Conservation (phyloP, 2,329 filamentous ascomycete genomes). For the Penicillium hesseltinei region DNA sequence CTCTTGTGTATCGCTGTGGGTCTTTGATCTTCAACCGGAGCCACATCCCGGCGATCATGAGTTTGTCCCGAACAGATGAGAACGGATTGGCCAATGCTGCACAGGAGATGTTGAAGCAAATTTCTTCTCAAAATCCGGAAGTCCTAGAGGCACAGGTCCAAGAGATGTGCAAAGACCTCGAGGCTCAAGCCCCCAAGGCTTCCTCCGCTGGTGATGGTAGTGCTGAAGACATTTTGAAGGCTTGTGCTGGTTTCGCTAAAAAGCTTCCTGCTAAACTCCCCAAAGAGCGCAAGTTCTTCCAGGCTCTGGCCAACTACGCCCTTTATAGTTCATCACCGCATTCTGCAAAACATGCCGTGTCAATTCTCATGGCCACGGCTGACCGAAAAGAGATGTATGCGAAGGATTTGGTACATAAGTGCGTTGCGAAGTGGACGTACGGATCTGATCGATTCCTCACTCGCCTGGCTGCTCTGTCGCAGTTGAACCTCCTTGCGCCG, state of each 20-base stretch:
- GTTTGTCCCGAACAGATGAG: conserved; percentile 79
- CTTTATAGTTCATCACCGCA: conserved; percentile 76
- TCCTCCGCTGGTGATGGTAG: conserved; percentile 66
- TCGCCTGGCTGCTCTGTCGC: conserved; percentile 50
- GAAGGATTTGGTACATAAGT: conserved; percentile 75
- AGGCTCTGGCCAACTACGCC: conserved; percentile 79
- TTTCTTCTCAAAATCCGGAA: conserved; percentile 83
- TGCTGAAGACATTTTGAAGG: conserved; percentile 88
- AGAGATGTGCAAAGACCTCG: conserved; percentile 82
- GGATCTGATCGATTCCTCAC: conserved; percentile 71
- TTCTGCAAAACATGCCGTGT: conserved; percentile 90
- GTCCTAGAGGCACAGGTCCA: conserved; percentile 91
- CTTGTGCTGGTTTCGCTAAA: conserved; percentile 86
- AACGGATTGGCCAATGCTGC: conserved; percentile 73
- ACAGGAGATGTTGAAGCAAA: conserved; percentile 86
- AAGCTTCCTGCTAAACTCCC: conserved; percentile 83
- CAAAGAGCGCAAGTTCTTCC: conserved; percentile 73
- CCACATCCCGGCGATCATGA: conserved; percentile 86
- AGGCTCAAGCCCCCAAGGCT: conserved; percentile 72
- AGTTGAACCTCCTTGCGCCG: conserved; percentile 74
- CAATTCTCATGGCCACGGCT: conserved; percentile 75
- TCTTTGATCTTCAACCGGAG: conserved; percentile 91
- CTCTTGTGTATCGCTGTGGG: conserved; percentile 78
- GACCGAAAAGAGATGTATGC: conserved; percentile 81
- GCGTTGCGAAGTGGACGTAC: conserved; percentile 71